Conservation (phyloP, 2,329 filamentous ascomycete genomes). For the Aspergillus aculeatinus region DNA sequence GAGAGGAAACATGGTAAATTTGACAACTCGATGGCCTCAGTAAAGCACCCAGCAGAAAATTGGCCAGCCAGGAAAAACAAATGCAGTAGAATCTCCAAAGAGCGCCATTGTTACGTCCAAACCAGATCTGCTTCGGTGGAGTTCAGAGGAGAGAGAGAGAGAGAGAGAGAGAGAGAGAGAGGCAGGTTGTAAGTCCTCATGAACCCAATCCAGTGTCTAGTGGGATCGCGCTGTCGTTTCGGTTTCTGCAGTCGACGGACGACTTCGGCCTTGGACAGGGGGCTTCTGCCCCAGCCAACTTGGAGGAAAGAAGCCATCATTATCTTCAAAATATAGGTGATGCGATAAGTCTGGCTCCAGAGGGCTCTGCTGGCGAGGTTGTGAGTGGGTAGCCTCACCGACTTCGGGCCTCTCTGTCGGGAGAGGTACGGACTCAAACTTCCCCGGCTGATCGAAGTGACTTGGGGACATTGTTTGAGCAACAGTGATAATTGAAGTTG, state of each 20-base stretch:
- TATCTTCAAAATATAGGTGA: slow-evolving; percentile 38
- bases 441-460: background rate
- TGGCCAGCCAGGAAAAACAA: too few species aligned
- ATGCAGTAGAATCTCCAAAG: too few species aligned
- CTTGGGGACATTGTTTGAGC: background rate
- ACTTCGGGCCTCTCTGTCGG: background rate
- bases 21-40: too few species aligned
- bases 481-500: background rate
- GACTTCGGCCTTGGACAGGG: background rate
- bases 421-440: background rate
- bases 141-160: too few species aligned
- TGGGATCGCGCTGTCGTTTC: background rate
- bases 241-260: background rate
- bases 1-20: too few species aligned
- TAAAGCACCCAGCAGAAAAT: too few species aligned
- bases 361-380: background rate
- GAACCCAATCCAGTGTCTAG: background rate
- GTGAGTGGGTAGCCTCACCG: background rate
- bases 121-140: too few species aligned
- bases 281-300: slow-evolving; percentile 26
- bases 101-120: too few species aligned
- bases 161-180: too few species aligned
- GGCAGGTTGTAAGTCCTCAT: background rate
- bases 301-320: slow-evolving; percentile 37
- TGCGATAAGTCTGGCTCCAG: slow-evolving; percentile 28